Evolutionary conservation across 1,284 basidiomycete genomes (phyloP).

Genomic region (Takashimella koratensis): DNA sequence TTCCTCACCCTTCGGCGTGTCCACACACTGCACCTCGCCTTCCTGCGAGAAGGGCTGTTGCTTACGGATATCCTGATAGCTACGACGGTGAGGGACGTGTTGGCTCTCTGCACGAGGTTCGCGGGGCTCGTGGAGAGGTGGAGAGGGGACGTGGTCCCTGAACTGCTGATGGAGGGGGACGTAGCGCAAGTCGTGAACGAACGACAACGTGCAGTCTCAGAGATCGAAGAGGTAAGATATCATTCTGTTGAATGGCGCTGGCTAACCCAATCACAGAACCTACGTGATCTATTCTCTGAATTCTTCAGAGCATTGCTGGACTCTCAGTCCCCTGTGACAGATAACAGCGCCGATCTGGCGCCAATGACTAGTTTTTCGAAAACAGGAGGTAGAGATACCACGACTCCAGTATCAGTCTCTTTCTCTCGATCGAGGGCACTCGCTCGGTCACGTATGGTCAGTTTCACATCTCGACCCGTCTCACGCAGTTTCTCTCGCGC

Average conservation of each 20-base stretch:
- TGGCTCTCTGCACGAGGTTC: conserved; percentile 78
- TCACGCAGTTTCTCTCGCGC: conserved; percentile 53
- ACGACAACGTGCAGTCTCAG: conserved; percentile 52
- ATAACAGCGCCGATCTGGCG: conserved; percentile 40
- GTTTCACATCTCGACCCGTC: background rate
- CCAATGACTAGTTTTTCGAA: too few species aligned
- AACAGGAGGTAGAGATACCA: too few species aligned
- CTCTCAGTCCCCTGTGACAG: conserved; percentile 57
- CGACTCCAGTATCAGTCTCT: conserved; percentile 8
- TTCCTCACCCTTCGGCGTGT: conserved; percentile 71
- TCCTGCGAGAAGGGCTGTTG: conserved; percentile 72
- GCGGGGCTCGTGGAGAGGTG: conserved; percentile 79
- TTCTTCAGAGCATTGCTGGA: conserved; percentile 63
- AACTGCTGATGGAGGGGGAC: conserved; percentile 68
- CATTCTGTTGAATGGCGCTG: background rate
- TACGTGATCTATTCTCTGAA: conserved; percentile 73
- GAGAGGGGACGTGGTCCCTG: conserved; percentile 87
- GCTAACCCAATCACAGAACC: conserved; percentile 40
- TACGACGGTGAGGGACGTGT: conserved; percentile 62
- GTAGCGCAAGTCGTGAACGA: conserved; percentile 55
- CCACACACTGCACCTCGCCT: conserved; percentile 74
- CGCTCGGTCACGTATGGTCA: background rate
- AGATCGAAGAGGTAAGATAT: conserved; percentile 65
- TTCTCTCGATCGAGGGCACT: conserved; percentile 8
- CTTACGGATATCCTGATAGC: conserved; percentile 65